phyloP scores from a whole-genome alignment of 2,329 filamentous ascomycete species.

The Cryoendolithus antarcticus region DNA sequence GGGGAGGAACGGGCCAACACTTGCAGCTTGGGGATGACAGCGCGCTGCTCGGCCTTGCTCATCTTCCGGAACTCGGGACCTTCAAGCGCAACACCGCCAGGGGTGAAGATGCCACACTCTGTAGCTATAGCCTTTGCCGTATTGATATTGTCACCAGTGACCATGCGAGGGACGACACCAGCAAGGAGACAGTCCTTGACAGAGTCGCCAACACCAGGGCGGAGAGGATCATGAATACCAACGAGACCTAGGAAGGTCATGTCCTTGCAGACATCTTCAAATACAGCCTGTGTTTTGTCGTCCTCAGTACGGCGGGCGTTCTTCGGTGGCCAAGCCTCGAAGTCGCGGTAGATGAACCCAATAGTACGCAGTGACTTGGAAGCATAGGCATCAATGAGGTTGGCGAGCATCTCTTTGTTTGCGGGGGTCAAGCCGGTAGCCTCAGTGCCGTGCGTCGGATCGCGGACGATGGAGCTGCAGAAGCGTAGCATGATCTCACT shows the following conservation, averaged over 20 bases:
- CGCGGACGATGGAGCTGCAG: slow-evolving; percentile 41
- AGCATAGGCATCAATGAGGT: slow-evolving; percentile 66
- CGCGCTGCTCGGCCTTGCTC: slow-evolving; percentile 34
- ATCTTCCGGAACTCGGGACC: slow-evolving; percentile 34
- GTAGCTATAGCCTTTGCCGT: slow-evolving; percentile 62
- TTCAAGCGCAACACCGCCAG: slow-evolving; percentile 32
- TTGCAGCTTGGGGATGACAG: slow-evolving; percentile 49
- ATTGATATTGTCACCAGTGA: slow-evolving; percentile 59
- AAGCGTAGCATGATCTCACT: slow-evolving; percentile 38
- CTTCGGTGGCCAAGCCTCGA: slow-evolving; percentile 67
- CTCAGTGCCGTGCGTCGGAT: slow-evolving; percentile 46
- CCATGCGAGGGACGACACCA: slow-evolving; percentile 62
- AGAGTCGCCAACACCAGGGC: slow-evolving; percentile 54
- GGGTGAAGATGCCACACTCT: slow-evolving; percentile 54
- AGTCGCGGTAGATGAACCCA: slow-evolving; percentile 71
- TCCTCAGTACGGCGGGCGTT: slow-evolving; percentile 47
- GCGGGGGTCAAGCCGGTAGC: slow-evolving; percentile 42
- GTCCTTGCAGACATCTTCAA: slow-evolving; percentile 56
- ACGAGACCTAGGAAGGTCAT: slow-evolving; percentile 64
- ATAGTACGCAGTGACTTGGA: slow-evolving; percentile 73
- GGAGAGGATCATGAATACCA: slow-evolving; percentile 63
- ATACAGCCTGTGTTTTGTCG: slow-evolving; percentile 49
- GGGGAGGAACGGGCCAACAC: slow-evolving; percentile 58
- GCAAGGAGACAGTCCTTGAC: slow-evolving; percentile 55
- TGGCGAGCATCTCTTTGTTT: slow-evolving; percentile 47